Evolutionary conservation across 225 moss, liverwort and hornwort genomes (phyloP).

Genomic region (Sphagnum contortum): DNA sequence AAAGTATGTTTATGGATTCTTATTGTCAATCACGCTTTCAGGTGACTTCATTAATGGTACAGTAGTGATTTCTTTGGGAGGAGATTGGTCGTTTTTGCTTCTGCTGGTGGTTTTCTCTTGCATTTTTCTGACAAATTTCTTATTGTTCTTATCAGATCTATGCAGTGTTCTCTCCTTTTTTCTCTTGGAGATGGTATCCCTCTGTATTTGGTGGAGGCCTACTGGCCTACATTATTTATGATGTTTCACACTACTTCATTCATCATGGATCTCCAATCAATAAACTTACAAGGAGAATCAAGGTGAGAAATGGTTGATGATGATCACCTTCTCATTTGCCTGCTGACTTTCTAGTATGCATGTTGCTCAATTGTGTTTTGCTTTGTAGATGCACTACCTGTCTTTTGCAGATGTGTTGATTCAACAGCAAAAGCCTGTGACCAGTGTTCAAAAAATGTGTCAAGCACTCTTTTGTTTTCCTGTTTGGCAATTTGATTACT

Average conservation of each 20-base stretch:
- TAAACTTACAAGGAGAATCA: slow-evolving; percentile 45
- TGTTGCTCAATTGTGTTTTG: background rate
- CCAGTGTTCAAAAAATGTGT: background rate
- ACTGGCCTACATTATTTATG: slow-evolving; percentile 59
- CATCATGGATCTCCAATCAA: slow-evolving; percentile 60
- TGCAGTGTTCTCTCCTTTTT: slow-evolving; percentile 16
- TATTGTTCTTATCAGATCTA: slow-evolving; percentile 26
- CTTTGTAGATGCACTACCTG: background rate
- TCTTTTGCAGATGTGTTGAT: too few relatives aligned
- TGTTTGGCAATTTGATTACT: too few relatives aligned
- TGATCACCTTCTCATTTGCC: too few relatives aligned
- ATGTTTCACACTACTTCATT: slow-evolving; percentile 79
- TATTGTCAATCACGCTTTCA: too few relatives aligned
- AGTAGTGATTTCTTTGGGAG: too few relatives aligned
- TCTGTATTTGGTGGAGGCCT: slow-evolving; percentile 60
- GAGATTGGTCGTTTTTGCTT: too few relatives aligned
- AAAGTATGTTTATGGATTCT: too few relatives aligned
- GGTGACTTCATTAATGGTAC: too few relatives aligned
- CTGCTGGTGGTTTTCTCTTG: too few relatives aligned
- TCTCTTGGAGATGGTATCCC: slow-evolving; percentile 39
- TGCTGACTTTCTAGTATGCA: too few relatives aligned
- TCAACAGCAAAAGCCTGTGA: background rate
- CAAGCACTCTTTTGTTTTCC: background rate
- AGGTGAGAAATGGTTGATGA: slow-evolving; percentile 25
- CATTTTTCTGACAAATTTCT: slow-evolving; percentile 5